A percentile compares a stretch with the other conserved stretches of the same genome.
Evolutionary conservation across 1,284 basidiomycete genomes (phyloP).

Genomic region (Rugosomyces carneus): DNA sequence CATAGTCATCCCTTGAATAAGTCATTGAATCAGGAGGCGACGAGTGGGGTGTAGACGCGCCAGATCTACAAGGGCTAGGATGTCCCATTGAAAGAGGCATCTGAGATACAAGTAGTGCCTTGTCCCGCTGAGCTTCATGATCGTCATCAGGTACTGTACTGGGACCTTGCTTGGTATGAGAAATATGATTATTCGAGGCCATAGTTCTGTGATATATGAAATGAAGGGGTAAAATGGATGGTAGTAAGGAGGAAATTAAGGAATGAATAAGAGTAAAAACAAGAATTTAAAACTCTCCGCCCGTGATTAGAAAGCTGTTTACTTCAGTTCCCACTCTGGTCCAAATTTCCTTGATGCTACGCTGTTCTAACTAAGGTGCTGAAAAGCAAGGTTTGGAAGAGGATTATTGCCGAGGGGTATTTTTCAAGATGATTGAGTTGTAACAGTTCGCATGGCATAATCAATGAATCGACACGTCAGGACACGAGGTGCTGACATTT

Average conservation of each 20-base stretch:
- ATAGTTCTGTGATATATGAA: slow-evolving; percentile 2
- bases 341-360: background rate
- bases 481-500: background rate
- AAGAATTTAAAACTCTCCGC: too few relatives aligned
- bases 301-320: background rate
- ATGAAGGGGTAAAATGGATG: background rate
- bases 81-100: slow-evolving; percentile 17
- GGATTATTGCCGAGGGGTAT: background rate
- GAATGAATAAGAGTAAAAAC: background rate
- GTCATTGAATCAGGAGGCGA: slow-evolving; percentile 10
- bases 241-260: background rate
- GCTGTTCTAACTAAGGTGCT: background rate
- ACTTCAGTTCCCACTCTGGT: background rate
- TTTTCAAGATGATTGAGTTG: background rate
- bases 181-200: slow-evolving; percentile 16
- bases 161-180: slow-evolving; percentile 23
- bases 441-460: background rate
- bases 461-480: background rate
- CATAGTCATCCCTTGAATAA: slow-evolving; percentile 67
- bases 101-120: slow-evolving; percentile 17
- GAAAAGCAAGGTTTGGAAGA: background rate
- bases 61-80: background rate
- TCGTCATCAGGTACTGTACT: background rate
- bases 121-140: slow-evolving; percentile 3
- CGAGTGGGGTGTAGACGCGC: background rate